Base-by-base conservation (phyloP, 2,329 filamentous ascomycete genomes). In the Ophiostoma novo-ulmi region DNA sequence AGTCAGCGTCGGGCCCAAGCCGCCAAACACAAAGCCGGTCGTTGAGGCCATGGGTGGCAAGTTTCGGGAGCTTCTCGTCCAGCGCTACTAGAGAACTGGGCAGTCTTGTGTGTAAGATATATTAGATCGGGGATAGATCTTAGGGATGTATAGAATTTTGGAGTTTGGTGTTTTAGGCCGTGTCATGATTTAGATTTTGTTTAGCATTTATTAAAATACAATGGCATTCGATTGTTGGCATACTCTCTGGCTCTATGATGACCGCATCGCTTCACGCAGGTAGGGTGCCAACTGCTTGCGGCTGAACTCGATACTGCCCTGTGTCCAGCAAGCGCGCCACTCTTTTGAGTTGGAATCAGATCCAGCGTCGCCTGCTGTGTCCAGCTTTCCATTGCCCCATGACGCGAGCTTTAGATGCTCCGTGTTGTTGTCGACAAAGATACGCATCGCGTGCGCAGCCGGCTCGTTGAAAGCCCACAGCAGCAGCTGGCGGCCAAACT, bases 271-370 rank as follows among this genome's bases (percentile, higher is more conserved):
- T 73, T 89, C 85, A 71, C 88, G 84, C 76, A 91, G 75, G 74
- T 91, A 82, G 14, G 90, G 87, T 41, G 87, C 89, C 36, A 94
- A 84, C 78, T 92, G 88, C 79, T 91, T 91, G 74, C 89, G 81
- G 75, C 88, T 90, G 71, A 86, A 81, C 64, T 85, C 84, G 61
- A 90, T 75, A 72, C 85, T 84, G 26, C 83, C 81, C 80, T 94
- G 91, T 75, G 80, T 82, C 91, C 91, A 94, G 35, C 87, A 86
- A 72, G 81, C 82, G 75, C 87, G 83, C 81, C 83, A 86, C 68
- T 81, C 77, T 5, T n/a, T 35, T 48, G 17, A 5, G 17, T 8
- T 48, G 44, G 17, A 39, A 39, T 10, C 31, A 5, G 52, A 14
- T 20, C 4, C n/a, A 26, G 78, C 75, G 26, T 78, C 75, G 58